Evolutionary conservation across 2,329 filamentous ascomycete species (phyloP).

Genomic region (Fusarium neocosmosporiellum): DNA sequence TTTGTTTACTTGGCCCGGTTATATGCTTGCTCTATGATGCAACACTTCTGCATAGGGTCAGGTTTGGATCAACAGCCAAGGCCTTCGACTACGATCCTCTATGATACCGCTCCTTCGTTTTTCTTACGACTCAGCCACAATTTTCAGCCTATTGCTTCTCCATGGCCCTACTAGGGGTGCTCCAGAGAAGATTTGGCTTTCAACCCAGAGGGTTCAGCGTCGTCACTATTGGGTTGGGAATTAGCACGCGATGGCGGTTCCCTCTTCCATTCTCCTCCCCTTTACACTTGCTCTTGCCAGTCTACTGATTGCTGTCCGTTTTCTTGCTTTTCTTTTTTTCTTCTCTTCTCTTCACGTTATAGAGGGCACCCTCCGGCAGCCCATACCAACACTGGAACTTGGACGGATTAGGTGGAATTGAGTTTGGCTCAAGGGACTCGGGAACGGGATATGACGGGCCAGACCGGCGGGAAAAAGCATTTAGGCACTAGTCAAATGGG

Average conservation of each 20-base stretch:
- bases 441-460: not conserved
- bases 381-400: constrained; percentile 42
- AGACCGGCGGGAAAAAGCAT: constrained; percentile 15
- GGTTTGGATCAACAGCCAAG: not conserved
- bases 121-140: not conserved
- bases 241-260: not conserved
- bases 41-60: not conserved
- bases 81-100: not conserved
- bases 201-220: not conserved
- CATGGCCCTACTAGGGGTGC: not conserved
- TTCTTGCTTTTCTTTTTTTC: not conserved
- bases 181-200: not conserved
- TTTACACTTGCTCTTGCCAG: not conserved
- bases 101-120: not conserved
- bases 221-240: not conserved
- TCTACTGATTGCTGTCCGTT: not conserved
- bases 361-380: constrained; percentile 34
- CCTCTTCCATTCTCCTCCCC: not conserved
- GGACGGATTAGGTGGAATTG: constrained; percentile 19
- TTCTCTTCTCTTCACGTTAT: constrained; percentile 13
- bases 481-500: constrained; percentile 5
- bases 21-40: not conserved
- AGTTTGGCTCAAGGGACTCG: constrained; percentile 13
- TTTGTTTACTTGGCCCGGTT: not conserved
- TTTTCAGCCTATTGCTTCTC: not conserved